Evolutionary conservation across 208 protist species (phyloP).

Genomic region (Trypanosoma cruzi): DNA sequence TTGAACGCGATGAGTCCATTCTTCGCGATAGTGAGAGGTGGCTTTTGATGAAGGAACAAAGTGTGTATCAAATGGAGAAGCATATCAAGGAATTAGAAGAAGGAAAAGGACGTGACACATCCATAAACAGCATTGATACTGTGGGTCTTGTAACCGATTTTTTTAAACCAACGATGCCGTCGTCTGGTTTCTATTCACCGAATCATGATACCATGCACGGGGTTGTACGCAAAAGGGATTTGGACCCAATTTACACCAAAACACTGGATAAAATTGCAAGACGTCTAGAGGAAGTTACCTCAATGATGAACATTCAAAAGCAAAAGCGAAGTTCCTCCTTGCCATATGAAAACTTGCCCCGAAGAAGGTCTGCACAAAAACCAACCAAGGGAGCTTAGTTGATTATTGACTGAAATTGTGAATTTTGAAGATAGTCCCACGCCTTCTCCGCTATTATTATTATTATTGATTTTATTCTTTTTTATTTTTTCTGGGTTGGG

Average conservation of each 20-base stretch:
- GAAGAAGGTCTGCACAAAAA: constrained; percentile 2
- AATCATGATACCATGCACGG: background rate
- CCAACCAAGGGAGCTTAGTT: background rate
- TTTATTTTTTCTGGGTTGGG: background rate
- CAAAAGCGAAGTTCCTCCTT: constrained; percentile 20
- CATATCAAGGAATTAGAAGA: constrained; percentile 66
- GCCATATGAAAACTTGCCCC: constrained; percentile 1
- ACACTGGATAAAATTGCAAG: constrained; percentile 67
- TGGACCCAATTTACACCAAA: constrained; percentile 50
- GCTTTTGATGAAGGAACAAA: constrained; percentile 79
- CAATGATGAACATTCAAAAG: constrained; percentile 56
- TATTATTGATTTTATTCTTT: background rate
- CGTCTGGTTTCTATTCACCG: background rate
- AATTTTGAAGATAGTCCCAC: constrained; percentile 11
- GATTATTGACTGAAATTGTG: background rate
- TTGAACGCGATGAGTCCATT: constrained; percentile 71
- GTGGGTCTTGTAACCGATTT: constrained; percentile 53
- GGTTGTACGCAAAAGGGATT: background rate
- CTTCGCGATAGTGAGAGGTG: constrained; percentile 73
- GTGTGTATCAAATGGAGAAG: constrained; percentile 58
- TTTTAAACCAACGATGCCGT: constrained; percentile 48
- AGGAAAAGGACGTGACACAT: constrained; percentile 10
- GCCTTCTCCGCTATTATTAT: too few relatives aligned
- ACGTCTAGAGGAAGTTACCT: constrained; percentile 69
- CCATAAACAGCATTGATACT: constrained; percentile 43